Conservation (phyloP, 768 basidiomycete genomes). For the Boletus reticuloceps region DNA sequence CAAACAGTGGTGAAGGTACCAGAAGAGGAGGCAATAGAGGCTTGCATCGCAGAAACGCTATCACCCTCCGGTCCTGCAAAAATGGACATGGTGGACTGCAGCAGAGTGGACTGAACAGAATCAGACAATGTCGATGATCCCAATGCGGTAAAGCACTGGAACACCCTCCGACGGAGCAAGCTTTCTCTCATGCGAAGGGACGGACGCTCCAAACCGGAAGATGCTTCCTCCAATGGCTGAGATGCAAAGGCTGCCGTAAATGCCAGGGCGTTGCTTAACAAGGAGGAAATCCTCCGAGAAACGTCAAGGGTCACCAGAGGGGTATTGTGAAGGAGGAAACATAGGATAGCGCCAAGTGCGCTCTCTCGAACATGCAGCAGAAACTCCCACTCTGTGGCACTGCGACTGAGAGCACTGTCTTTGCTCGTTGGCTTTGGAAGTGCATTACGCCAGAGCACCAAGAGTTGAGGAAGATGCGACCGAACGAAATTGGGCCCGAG, state of each 20-base stretch:
- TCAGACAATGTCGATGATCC: constrained; percentile 80
- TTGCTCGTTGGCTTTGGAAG: constrained; percentile 93
- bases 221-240: constrained; percentile 63
- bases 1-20: constrained; percentile 85
- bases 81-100: constrained; percentile 77
- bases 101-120: constrained; percentile 71
- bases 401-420: constrained; percentile 65
- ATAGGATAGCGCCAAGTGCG: constrained; percentile 83
- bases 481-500: constrained; percentile 93
- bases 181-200: constrained; percentile 77
- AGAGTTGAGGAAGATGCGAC: constrained; percentile 87
- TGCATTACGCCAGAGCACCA: constrained; percentile 97
- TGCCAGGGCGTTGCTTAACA: constrained; percentile 85
- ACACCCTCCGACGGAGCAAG: constrained; percentile 77
- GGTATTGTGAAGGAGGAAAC: constrained; percentile 81
- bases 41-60: constrained; percentile 81
- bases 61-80: constrained; percentile 89
- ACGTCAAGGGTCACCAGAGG: constrained; percentile 87
- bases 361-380: constrained; percentile 87
- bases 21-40: constrained; percentile 83
- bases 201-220: constrained; percentile 42
- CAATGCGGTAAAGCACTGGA: constrained; percentile 85
- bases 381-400: constrained; percentile 84
- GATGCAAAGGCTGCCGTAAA: constrained; percentile 84
- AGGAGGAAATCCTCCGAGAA: constrained; percentile 79